Conservation (phyloP, 345 rosid genomes). For the Iberis pinnata region DNA sequence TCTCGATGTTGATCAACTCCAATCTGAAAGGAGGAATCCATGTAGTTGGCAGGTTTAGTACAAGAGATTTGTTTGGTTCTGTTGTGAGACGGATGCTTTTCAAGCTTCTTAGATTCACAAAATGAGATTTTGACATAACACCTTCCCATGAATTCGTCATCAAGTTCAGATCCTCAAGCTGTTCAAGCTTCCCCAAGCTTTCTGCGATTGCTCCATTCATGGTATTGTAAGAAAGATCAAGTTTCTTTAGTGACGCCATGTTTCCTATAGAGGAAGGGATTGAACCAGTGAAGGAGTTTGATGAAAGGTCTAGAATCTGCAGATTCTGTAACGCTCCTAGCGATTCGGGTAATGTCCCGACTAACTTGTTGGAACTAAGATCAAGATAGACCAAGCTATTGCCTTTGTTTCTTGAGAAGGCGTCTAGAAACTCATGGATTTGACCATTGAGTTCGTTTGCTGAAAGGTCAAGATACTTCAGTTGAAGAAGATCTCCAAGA, state of each 20-base stretch:
- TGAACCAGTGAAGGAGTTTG: conserved; percentile 43
- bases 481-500: conserved; percentile 32
- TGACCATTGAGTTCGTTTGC: conserved; percentile 38
- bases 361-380: conserved; percentile 36
- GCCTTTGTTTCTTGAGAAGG: conserved; percentile 25
- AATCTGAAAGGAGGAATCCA: conserved; percentile 62
- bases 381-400: conserved; percentile 32
- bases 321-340: conserved; percentile 37
- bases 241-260: conserved; percentile 29
- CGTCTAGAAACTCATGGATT: conserved; percentile 35
- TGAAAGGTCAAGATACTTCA: conserved; percentile 42
- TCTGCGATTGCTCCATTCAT: conserved; percentile 50
- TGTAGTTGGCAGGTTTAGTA: conserved; percentile 33
- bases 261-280: conserved; percentile 43
- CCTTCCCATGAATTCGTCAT: conserved; percentile 45
- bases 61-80: conserved; percentile 32
- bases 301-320: conserved; percentile 31
- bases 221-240: conserved; percentile 40
- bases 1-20: conserved; percentile 37
- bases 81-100: conserved; percentile 35
- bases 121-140: conserved; percentile 37
- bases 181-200: conserved; percentile 38
- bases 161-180: conserved; percentile 33
- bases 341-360: conserved; percentile 42
- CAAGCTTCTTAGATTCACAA: conserved; percentile 35